Base-by-base conservation (phyloP, 495 filamentous ascomycete genomes). In the Aspergillus nidulans region DNA sequence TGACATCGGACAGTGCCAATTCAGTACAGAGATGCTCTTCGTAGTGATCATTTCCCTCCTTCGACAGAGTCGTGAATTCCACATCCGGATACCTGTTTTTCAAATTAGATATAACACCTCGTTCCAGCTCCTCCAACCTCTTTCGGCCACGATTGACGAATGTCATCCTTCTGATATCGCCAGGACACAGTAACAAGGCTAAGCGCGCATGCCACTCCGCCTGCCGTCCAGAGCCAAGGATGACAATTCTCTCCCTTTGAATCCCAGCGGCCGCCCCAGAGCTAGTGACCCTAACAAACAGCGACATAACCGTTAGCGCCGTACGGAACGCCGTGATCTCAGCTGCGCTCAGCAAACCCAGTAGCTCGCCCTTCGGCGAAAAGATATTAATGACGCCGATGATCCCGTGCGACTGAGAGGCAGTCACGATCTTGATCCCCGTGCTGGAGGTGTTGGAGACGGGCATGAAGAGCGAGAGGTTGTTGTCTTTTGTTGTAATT, bases 321-420 rank as follows among this genome's bases (percentile, higher is more conserved):
- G 94, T 97, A 59, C 94, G 89, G 71, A 97, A 98, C 6, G 90
- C 92, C 2, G 94, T 97, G 9, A 97, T 70, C 50, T 91, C 88
- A 56, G 84, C 81, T 21, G 94, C 94, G 63, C 90, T 87, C 38
- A 98, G 72, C 48, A 97, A 79, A 19, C 89, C 94, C 13, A 85
- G 73, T 1, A 92, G 84, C 6, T 75, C 70, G 52, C 94, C 92
- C 7, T 79, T 62, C 8, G 80, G 74, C 55, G 78, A 79, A 59
- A 95, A 85, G 19, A 97, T 76, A 42, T 91, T 95, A 46, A 97
- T 80, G 23, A 86, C 85, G 36, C 90, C 92, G 26, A 81, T 83
- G 49, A 72, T 68, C 20, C 69, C 71, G 6, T 55, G 49, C 0
- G 64, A 60, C 68, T 77, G 76, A 43, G 50, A 55, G 2, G 70